These are phyloP conservation scores for Xylariales sp. DNA, from an alignment of 2,329 filamentous ascomycete genomes.

Conservation along the genomic window DNA sequence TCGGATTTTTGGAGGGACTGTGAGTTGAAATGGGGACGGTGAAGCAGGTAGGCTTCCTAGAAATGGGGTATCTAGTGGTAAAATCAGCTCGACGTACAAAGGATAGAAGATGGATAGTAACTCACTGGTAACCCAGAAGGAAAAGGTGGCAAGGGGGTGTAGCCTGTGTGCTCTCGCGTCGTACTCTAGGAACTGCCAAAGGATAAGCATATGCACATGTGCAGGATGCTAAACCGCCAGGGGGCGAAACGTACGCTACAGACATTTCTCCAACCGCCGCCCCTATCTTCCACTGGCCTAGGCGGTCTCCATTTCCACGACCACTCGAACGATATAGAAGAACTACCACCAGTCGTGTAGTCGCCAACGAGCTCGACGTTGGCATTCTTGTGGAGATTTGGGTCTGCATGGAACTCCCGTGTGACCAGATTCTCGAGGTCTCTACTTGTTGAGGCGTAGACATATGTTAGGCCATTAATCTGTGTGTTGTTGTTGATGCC, in stretches of 20 bases:
- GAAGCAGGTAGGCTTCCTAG: conserved; percentile 70
- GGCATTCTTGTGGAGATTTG: conserved; percentile 95
- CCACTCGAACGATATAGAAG: conserved; percentile 92
- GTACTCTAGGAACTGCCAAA: conserved; percentile 87
- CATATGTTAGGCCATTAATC: conserved; percentile 90
- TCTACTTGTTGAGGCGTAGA: conserved; percentile 84
- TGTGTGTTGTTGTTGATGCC: conserved; percentile 73
- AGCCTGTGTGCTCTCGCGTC: conserved; percentile 91
- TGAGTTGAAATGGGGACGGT: conserved; percentile 77
- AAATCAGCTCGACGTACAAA: conserved; percentile 39
- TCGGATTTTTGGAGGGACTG: conserved; percentile 79
- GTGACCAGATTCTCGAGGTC: conserved; percentile 96
- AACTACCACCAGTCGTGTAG: conserved; percentile 83
- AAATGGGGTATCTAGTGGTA: conserved; percentile 55
- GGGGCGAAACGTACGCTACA: conserved; percentile 75
- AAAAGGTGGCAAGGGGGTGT: conserved; percentile 89
- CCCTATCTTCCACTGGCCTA: conserved; percentile 81
- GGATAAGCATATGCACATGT: conserved; percentile 44
- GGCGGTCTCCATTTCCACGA: conserved; percentile 97
- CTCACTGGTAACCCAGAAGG: conserved; percentile 91
- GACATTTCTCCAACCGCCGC: conserved; percentile 93
- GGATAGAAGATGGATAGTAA: conserved; percentile 32
- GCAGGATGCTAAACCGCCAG: neutral
- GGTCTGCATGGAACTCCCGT: conserved; percentile 94
- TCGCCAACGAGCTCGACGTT: conserved; percentile 97